A percentile compares a stretch with the other conserved stretches of the same genome.
Evolutionary conservation across 371 early-diverging fungal genomes (phyloP).

Genomic region (Dichotomocladium elegans): DNA sequence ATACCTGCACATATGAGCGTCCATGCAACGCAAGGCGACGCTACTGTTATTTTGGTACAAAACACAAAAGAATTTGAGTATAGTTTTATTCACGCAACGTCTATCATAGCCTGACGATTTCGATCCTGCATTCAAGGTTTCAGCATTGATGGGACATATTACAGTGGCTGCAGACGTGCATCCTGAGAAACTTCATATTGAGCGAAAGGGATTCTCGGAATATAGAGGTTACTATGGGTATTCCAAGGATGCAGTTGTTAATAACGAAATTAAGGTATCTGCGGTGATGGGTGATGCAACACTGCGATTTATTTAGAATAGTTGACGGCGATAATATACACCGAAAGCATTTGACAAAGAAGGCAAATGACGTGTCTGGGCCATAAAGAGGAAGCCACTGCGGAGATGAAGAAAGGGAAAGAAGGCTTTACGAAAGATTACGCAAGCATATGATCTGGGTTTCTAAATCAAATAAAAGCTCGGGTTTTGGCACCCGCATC

Average conservation of each 20-base stretch:
- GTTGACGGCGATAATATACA: background rate
- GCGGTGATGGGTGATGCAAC: background rate
- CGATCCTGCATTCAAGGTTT: background rate
- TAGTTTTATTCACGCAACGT: too few species aligned
- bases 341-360: background rate
- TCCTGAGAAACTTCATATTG: background rate
- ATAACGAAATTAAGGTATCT: background rate
- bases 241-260: background rate
- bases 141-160: background rate
- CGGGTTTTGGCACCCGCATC: background rate
- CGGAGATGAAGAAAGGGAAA: background rate
- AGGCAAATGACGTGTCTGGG: background rate
- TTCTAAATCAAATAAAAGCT: background rate
- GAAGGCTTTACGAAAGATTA: background rate
- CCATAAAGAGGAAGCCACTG: background rate
- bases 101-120: background rate
- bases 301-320: background rate
- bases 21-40: background rate
- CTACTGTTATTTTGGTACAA: background rate
- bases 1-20: background rate
- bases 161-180: background rate
- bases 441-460: conserved; percentile 1
- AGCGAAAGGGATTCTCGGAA: background rate
- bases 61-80: too few species aligned
- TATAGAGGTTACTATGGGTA: background rate